Base-by-base conservation (phyloP, 306 rosid genomes). In the Albizia julibrissin region DNA sequence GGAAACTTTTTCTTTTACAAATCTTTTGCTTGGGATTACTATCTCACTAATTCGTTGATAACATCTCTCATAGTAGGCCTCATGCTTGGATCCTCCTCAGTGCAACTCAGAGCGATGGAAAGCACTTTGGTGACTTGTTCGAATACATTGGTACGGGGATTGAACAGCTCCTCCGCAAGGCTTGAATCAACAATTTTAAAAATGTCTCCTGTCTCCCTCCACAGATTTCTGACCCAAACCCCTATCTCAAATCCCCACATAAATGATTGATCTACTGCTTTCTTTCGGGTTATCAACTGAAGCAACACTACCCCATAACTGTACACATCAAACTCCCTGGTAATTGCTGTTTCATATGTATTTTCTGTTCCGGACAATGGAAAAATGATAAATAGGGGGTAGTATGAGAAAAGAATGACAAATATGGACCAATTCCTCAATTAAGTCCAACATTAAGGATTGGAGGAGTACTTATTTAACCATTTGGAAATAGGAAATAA, bases 301-400 rank as follows among this genome's bases (percentile, higher is more conserved):
- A 95, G 90, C 83, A 95, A 85, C 64, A 95, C 97, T 11, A 95
- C 91, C 39, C 97, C 97, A 3, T 87, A 95, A 69, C 97, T 88
- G 65, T 91, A 95, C 21, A 90, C 97, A 59, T 95, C 97, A 21
- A 88, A 89, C 71, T 89, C 94, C 87, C 79, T 77, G 5, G 87
- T 85, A 69, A 31, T 81, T 42, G 34, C 61, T 67, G 89, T 81
- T 69, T 87, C 26, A 74, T 85, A 90, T 34, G 98, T 91, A 88
- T 88, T 91, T 82, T 95, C 95, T 91, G 89, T 31, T 81, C 79
- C 62, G 18, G 44, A 26, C 75, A 76, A 29, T 19, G 39, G n/a
- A 79, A 37, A 69, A 26, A 73, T 26, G 42, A 33, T 33, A 33
- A 33, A 33, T 33, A 33, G 1, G 40, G 40, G 40, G 8, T 37